Conservation (phyloP, 495 filamentous ascomycete species). For the Penicillium steckii region DNA sequence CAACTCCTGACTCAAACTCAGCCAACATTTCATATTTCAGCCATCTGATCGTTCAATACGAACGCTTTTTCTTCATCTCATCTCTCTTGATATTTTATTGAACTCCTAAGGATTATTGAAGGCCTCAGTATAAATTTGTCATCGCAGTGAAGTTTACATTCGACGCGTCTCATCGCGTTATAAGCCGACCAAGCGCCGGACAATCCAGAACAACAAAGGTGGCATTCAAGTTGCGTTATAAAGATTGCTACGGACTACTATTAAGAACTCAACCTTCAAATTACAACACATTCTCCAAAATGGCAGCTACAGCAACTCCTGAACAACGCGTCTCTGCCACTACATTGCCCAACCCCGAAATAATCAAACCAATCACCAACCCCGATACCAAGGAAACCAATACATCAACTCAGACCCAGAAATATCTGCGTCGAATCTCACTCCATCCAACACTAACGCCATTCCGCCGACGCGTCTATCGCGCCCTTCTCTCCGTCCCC, state of each 20-base stretch:
- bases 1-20: conserved; percentile 7
- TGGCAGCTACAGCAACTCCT: not conserved
- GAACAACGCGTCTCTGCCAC: not conserved
- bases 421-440: conserved; percentile 31
- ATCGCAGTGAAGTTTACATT: not conserved
- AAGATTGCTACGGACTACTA: too few species aligned
- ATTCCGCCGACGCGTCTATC: conserved; percentile 60
- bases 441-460: conserved; percentile 47
- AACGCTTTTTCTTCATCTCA: not conserved
- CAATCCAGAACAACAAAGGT: not conserved
- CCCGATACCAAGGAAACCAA: not conserved
- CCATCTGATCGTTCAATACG: not conserved
- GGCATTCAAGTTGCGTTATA: too few species aligned
- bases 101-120: not conserved
- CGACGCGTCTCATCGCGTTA: conserved; percentile 7
- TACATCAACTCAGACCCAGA: conserved; percentile 10
- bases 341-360: not conserved
- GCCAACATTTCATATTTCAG: not conserved
- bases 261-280: too few species aligned
- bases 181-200: not conserved
- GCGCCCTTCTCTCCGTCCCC: conserved; percentile 69
- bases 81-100: not conserved
- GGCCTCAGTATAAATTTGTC: not conserved
- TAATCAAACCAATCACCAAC: not conserved
- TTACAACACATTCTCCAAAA: too few species aligned